A percentile compares a stretch with the other conserved stretches of the same genome.
Conservation (phyloP, 768 basidiomycete species). For the Tulasnella sp. region DNA sequence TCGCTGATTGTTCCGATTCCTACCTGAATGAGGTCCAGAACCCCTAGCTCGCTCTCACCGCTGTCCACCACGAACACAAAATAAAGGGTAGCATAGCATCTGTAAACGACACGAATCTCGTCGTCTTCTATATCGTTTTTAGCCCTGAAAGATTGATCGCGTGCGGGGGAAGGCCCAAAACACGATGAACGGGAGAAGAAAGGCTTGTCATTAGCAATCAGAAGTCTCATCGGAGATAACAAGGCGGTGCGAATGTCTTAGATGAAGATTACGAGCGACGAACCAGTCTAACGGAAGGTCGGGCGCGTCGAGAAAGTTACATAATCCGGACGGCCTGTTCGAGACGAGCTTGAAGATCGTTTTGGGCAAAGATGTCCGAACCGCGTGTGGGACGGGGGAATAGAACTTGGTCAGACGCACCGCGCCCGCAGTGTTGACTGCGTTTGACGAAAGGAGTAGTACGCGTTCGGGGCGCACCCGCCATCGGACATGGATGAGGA, state of each 20-base stretch:
- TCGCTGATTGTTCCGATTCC: conserved; percentile 20
- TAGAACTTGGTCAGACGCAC: conserved; percentile 83
- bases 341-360: conserved; percentile 87
- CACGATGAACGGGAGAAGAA: not conserved
- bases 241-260: too few species aligned
- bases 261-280: not conserved
- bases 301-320: conserved; percentile 94
- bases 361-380: conserved; percentile 54
- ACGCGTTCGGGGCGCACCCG: conserved; percentile 8
- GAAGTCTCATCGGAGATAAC: not conserved
- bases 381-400: conserved; percentile 54
- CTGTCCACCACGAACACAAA: conserved; percentile 96
- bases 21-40: conserved; percentile 94
- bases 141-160: conserved; percentile 16
- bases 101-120: conserved; percentile 73
- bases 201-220: conserved; percentile 21
- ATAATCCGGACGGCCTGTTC: conserved; percentile 67
- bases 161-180: not conserved
- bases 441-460: conserved; percentile 21
- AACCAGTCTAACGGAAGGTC: conserved; percentile 51
- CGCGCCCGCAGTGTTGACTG: conserved; percentile 90
- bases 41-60: conserved; percentile 92
- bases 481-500: not conserved
- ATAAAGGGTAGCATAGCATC: conserved; percentile 91
- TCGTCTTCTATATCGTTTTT: conserved; percentile 21